A percentile compares a stretch with the other conserved stretches of the same genome.
phyloP scores from a whole-genome alignment of 345 rosid genomes.

The Arabidopsis arenosa region DNA sequence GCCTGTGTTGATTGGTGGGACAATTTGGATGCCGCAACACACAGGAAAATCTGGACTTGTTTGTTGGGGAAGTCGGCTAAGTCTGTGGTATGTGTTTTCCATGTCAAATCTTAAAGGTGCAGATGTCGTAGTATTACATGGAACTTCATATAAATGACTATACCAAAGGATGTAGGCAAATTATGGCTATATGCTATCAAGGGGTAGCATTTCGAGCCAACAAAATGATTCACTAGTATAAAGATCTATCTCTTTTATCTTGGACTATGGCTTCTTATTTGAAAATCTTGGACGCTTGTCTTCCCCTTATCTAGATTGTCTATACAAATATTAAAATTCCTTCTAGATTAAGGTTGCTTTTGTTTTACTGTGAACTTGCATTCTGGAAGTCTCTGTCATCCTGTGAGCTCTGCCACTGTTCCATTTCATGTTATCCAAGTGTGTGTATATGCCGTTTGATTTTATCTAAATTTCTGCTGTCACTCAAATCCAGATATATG shows the following conservation, averaged over 20 bases:
- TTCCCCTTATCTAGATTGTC: slow-evolving; percentile 2
- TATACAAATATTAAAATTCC: neutral
- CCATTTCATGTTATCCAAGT: slow-evolving; percentile 7
- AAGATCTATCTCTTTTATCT: slow-evolving; percentile 4
- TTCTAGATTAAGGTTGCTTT: slow-evolving; percentile 24
- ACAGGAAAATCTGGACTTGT: slow-evolving; percentile 54
- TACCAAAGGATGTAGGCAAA: neutral
- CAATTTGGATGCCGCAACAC: slow-evolving; percentile 58
- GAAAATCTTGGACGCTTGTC: slow-evolving; percentile 16
- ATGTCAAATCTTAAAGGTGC: neutral
- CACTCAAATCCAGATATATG: slow-evolving; percentile 55
- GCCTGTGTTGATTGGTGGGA: slow-evolving; percentile 91
- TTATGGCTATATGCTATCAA: neutral
- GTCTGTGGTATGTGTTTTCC: slow-evolving; percentile 61
- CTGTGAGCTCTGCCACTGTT: slow-evolving; percentile 21
- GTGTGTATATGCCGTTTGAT: slow-evolving; percentile 9
- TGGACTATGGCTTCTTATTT: neutral
- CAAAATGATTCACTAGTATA: neutral
- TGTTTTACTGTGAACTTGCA: slow-evolving; percentile 12
- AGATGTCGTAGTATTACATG: neutral
- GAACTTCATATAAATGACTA: neutral
- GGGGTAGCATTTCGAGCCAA: neutral
- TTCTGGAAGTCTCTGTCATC: slow-evolving; percentile 20
- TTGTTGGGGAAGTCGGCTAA: slow-evolving; percentile 74
- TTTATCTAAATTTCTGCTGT: slow-evolving; percentile 10